phyloP scores from a whole-genome alignment of 73 alveolate genomes.

The Paraurostyla sp. region DNA sequence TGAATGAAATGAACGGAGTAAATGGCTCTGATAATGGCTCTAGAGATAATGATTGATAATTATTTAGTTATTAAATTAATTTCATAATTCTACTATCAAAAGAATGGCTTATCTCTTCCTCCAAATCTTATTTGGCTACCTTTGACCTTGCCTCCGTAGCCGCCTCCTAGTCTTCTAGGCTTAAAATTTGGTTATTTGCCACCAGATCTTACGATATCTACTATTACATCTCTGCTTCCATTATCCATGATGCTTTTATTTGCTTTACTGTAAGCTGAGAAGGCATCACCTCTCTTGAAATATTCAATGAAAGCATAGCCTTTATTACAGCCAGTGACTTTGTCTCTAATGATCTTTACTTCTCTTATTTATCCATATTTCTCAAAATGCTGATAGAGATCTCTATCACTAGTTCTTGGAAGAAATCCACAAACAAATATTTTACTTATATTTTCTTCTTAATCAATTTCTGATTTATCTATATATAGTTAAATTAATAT shows the following conservation, averaged over 20 bases:
- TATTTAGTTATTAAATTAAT: neutral
- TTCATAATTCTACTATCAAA: neutral
- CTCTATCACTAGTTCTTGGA: conserved; percentile 30
- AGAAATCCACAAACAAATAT: conserved; percentile 42
- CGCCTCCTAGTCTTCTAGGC: conserved; percentile 68
- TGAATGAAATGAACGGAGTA: neutral
- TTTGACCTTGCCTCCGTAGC: conserved; percentile 65
- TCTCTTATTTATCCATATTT: conserved; percentile 24
- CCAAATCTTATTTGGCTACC: conserved; percentile 56
- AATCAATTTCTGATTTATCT: neutral
- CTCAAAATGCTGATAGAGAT: neutral
- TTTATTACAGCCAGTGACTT: conserved; percentile 48
- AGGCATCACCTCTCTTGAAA: conserved; percentile 36
- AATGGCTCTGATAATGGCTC: neutral
- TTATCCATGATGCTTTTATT: conserved; percentile 44
- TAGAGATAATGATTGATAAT: conserved; percentile 1
- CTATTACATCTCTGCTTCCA: conserved; percentile 45
- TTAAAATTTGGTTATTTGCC: conserved; percentile 24
- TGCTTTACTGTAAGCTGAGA: conserved; percentile 53
- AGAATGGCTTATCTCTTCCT: conserved; percentile 62
- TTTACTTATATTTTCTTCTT: neutral
- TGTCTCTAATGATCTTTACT: conserved; percentile 39
- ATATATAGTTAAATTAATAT: neutral
- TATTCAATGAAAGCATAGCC: conserved; percentile 66
- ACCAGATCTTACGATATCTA: conserved; percentile 56